Conservation (phyloP, 2,329 filamentous ascomycete species). For the Monosporascus sp. region DNA sequence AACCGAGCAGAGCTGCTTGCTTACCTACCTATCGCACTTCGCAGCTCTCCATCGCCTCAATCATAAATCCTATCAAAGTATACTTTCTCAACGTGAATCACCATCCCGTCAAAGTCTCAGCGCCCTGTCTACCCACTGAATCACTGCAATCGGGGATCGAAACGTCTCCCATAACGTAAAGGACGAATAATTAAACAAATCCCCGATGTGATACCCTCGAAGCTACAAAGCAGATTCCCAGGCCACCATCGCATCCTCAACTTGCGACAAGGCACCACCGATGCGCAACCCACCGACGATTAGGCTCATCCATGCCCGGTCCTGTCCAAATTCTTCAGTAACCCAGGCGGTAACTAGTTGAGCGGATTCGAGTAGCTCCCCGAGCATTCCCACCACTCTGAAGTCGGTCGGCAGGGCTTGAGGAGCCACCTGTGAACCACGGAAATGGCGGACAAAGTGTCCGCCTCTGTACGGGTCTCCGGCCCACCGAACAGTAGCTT, state of each 20-base stretch:
- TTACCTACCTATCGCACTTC: too few species aligned
- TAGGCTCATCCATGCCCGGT: not conserved
- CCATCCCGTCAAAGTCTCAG: too few species aligned
- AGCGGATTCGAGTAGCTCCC: not conserved
- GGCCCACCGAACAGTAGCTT: constrained; percentile 97
- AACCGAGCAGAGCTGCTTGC: too few species aligned
- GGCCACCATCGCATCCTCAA: not conserved
- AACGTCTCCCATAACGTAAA: too few species aligned
- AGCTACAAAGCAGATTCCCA: not conserved
- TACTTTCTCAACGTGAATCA: too few species aligned
- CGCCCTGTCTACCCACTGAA: too few species aligned
- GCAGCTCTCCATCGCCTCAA: too few species aligned
- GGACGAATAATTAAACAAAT: not conserved
- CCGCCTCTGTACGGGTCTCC: constrained; percentile 89
- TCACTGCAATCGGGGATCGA: too few species aligned
- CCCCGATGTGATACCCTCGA: not conserved
- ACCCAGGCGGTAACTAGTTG: not conserved
- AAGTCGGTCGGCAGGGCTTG: constrained; percentile 9
- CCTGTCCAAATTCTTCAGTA: not conserved
- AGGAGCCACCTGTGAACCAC: constrained; percentile 1
- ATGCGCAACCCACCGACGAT: not conserved
- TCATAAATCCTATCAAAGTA: too few species aligned
- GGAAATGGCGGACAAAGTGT: constrained; percentile 44
- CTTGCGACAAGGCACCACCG: not conserved
- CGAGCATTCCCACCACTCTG: constrained; percentile 13